Conservation (phyloP, 257 asterid genomes). For the Nicotiana undulata region DNA sequence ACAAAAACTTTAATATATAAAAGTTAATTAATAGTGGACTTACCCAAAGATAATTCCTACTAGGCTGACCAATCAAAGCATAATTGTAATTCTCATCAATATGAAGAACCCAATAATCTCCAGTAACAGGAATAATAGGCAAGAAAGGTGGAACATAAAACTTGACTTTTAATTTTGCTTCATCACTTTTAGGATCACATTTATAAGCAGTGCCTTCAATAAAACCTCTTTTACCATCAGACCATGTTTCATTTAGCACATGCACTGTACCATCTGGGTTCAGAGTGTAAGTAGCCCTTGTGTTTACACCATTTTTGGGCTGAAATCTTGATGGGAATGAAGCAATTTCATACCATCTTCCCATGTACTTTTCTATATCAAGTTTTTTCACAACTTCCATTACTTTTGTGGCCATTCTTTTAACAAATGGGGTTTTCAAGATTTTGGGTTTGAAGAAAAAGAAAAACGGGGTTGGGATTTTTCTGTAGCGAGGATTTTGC, state of each 20-base stretch:
- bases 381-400: conserved; percentile 60
- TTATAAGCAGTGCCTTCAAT: conserved; percentile 71
- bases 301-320: conserved; percentile 60
- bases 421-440: neutral
- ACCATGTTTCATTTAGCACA: conserved; percentile 83
- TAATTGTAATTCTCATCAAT: conserved; percentile 23
- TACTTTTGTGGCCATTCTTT: conserved; percentile 43
- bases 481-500: neutral
- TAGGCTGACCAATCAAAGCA: conserved; percentile 66
- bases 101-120: conserved; percentile 32
- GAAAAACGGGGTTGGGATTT: neutral
- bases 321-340: conserved; percentile 67
- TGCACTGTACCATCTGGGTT: conserved; percentile 59
- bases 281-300: conserved; percentile 72
- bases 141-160: conserved; percentile 38
- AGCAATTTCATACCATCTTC: conserved; percentile 92
- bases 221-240: conserved; percentile 50
- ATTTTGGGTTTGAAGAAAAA: neutral
- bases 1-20: too few species aligned
- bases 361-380: conserved; percentile 64
- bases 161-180: conserved; percentile 31
- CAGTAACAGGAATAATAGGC: conserved; percentile 27
- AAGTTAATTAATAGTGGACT: neutral
- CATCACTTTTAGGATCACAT: conserved; percentile 50
- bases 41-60: conserved; percentile 75